Base-by-base conservation (phyloP, 768 basidiomycete species). In the Trametes meyenii region DNA sequence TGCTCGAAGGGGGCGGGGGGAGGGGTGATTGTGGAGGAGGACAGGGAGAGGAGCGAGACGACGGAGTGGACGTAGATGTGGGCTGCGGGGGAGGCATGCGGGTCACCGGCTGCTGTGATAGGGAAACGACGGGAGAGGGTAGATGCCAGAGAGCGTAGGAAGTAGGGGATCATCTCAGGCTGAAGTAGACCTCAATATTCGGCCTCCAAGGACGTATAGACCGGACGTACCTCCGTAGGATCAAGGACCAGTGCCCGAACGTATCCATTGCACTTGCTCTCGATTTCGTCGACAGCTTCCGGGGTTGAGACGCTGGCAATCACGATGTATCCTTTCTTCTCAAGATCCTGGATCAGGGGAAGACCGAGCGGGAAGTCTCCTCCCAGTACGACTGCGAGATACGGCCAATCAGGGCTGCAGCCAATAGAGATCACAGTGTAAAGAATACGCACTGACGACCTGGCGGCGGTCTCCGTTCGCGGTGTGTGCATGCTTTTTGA, bases 101-200 rank as follows among this genome's bases (percentile, higher is more conserved):
- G 93, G 72, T 96, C 94, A 24, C 94, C 94, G 2, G 89, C 77
- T 7, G 85, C 74, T 36, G 83, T 86, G 65, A 92, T 82, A 3
- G 94, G 94, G 75, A 93, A 96, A 50, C 86, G 84, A 64, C 92
- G 87, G 17, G 89, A 89, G 10, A 96, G 80, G 0, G 91, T 86
- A 0, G 93, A 89, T 2, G 85, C 80, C 40, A 96, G 77, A 8
- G 92, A 94, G 56, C 93, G 87, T 43, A 95, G 78, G 78, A 95
- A 95, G 46, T 85, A 78, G 0, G 86, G 81, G 50, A 92, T 80
- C 2, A 87, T 87, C 2, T 82, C 85, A 35, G 88, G 87, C 92
- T 94, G 60, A 42, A 45, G 51, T 39, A 29, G 24, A 36, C 48
- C 21, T 54, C 5, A 29, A 12, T 21, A 26, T 59, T 1, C 49